Base-by-base conservation (phyloP, 2,329 filamentous ascomycete species). In the Xylariaceae sp. region DNA sequence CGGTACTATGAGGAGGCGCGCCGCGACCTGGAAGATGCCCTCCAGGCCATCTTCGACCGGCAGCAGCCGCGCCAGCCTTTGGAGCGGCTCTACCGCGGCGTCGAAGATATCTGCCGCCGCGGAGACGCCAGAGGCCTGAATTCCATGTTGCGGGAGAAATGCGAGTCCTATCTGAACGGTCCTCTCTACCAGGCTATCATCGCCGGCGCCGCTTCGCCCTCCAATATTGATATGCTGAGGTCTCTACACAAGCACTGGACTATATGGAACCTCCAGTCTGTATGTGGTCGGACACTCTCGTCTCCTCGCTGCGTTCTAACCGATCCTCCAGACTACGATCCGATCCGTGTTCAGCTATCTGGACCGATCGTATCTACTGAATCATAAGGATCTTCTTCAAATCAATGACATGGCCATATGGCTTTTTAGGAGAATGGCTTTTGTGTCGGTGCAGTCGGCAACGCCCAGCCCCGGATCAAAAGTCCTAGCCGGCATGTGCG, bases 271-370 rank as follows among this genome's bases (percentile, higher is more conserved):
- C 65, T 71, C 25, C 83, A 92, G 58, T 68, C 87, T 61, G 83
- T 85, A 67, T 46, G 75, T 57, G 7, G 10, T 36, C 25, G 26
- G 18, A 14, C 30, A 21, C 15, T n/a, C 2, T 30, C 12, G 28
- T 18, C 8, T 27, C 19, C 8, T 13, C 24, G 21, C 5, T 5
- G 31, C 30, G 29, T 34, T 47, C 19, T 43, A 38, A 27, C 29
- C 22, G 11, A 9, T 32, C 14, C 23, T 22, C 33, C 17, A 50
- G 42, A 74, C 79, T 44, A 79, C 80, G 11, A 75, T 98, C 33
- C 77, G 88, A 31, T 90, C 84, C 43, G 83, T 93, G 24, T 96
- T 95, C 61, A 94, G 88, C 63, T 98, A 89, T 52, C 72, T 98
- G 44, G 90, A 98, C 56, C 80, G 92, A 42, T 85, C 88, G 2